Evolutionary conservation across 768 basidiomycete genomes (phyloP), one percentile per base, ranked within the genome.

Genomic region (Boletus insuetus): DNA sequence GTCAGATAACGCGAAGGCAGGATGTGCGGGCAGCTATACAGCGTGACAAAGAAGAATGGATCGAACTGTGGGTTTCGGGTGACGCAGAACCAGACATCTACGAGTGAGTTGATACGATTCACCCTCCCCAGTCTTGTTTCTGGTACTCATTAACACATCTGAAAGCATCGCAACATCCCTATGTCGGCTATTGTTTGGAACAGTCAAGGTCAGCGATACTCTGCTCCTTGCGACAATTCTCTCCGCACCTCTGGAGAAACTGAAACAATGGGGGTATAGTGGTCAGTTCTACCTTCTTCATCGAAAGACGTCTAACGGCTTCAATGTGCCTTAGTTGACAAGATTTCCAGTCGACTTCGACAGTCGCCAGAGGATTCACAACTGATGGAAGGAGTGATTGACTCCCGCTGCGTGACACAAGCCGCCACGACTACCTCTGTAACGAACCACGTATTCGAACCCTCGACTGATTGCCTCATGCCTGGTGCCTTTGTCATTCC

Each of bases 11-110:
- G 6, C 77, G 77, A 56, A 79, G 69, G 38, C 82, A 84, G 56
- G 86, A 88, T 52, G 81, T 84, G 1, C 88, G 87, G 38, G 90
- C 89, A 32, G 81, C 83, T 42, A 82, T 87, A 22, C 76, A 73
- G 44, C 64, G 74, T 35, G 75, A 76, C 10, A 73, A 75, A 20
- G 77, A 80, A 5, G 75, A 77, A 1, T 77, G 82, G 13, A 80
- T 91, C 26, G 79, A 87, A 49, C 70, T 96, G 31, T 89, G 86
- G 79, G 74, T 94, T 42, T 86, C 89, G 13, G 78, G 77, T 12
- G 83, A 84, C 54, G 76, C 84, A 1, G 79, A 87, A 59, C 75
- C 89, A 32, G 91, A 96, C 64, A 89, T 94, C 81, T 96, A 89
- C 63, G 93, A 95, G 91, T 91, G 64, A 74, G 90, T 82, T 4